Conservation (phyloP, 2,329 filamentous ascomycete species). For the Alternaria gansuensis region DNA sequence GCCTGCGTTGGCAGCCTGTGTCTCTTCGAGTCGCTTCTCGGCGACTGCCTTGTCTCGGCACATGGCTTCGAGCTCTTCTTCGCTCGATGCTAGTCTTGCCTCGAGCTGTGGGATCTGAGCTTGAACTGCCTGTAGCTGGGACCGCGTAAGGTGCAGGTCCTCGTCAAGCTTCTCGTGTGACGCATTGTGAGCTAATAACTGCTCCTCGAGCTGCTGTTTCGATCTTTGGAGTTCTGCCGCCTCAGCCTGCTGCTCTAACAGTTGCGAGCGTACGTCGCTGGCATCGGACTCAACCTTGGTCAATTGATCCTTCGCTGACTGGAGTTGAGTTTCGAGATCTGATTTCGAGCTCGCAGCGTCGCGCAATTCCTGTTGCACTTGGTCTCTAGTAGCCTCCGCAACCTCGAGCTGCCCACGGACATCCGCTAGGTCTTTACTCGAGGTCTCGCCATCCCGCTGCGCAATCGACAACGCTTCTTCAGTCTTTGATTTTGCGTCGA, state of each 20-base stretch:
- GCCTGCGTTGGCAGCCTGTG: conserved; percentile 19
- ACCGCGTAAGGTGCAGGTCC: conserved; percentile 26
- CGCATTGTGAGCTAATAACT: conserved; percentile 25
- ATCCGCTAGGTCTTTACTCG: conserved; percentile 19
- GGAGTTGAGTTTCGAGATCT: conserved; percentile 23
- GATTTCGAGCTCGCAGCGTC: conserved; percentile 12
- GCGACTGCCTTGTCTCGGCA: conserved; percentile 26
- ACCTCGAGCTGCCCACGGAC: conserved; percentile 23
- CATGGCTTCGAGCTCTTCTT: conserved; percentile 33
- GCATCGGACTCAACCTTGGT: conserved; percentile 22
- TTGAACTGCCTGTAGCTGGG: conserved; percentile 26
- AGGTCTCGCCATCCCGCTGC: conserved; percentile 21
- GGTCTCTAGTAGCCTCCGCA: conserved; percentile 14
- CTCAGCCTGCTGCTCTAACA: conserved; percentile 32
- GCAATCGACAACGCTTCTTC: conserved; percentile 21
- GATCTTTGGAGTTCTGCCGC: conserved; percentile 22
- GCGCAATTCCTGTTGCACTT: conserved; percentile 18
- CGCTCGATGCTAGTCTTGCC: conserved; percentile 21
- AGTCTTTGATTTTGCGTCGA: conserved; percentile 15
- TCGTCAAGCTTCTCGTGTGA: conserved; percentile 28
- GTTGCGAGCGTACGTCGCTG: conserved; percentile 20
- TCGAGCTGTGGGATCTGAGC: conserved; percentile 22
- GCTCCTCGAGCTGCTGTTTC: conserved; percentile 34
- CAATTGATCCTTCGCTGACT: conserved; percentile 22
- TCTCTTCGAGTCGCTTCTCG: conserved; percentile 30